Evolutionary conservation across 305 asterid species (phyloP), one percentile per base, ranked within the genome.

Genomic region (Solanum hybrid): DNA sequence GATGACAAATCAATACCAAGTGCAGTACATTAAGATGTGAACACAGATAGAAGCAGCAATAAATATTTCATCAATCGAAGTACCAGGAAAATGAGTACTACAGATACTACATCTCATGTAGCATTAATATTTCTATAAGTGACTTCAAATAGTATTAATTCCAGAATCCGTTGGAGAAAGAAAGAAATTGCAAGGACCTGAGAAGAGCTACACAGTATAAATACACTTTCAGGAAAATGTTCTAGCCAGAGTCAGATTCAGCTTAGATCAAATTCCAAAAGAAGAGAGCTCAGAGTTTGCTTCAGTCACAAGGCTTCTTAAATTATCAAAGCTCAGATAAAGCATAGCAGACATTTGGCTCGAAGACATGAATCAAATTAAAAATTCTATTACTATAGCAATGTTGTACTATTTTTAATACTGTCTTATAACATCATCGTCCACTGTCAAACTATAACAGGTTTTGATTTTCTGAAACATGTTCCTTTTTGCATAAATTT

Each of bases 361-460:
- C n/a, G 24, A 85, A 85, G 78, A 32, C 76, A 22, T 57, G 78
- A 61, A 85, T 32, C 88, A 85, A 32, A 85, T 65, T 22, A 27
- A 32, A 85, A 85, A 57, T 32, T 61, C 45, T 85, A 31, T 85
- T 57, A 32, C 20, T 85, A 22, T 3, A 84, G 75, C 11, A 31
- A 84, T 29, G 36, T 29, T 51, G 39, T 29, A 29, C 76, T 84
- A 51, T 22, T 31, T 84, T 22, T 45, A 17, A 10, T 45, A 31
- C 17, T 31, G 39, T 51, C 88, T 32, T n/a, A 39, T 1, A 10
- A 61, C 76, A 85, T 61, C 33, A 85, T 61, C n/a, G 5, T 61
- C 78, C 88, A 85, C 22, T 57, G 88, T 85, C 78, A 85, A 85
- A 85, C 78, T 85, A 61, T 85, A 51, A 85, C 78, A 85, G n/a